Conservation (phyloP, 345 rosid genomes). For the Brassica incana region DNA sequence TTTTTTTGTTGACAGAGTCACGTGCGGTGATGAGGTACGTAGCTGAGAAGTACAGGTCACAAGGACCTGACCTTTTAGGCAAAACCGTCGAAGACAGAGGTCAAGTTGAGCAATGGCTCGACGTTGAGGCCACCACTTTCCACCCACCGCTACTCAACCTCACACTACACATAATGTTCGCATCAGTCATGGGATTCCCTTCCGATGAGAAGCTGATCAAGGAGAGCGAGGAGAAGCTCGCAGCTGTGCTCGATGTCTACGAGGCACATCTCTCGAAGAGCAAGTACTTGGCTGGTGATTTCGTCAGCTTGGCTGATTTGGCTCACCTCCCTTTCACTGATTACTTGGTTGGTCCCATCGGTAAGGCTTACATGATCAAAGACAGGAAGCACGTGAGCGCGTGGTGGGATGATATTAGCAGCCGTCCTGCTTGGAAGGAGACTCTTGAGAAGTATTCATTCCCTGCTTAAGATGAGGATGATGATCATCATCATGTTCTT, state of each 20-base stretch:
- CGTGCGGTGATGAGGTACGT: slow-evolving; percentile 69
- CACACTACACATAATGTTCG: slow-evolving; percentile 47
- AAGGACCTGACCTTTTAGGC: slow-evolving; percentile 45
- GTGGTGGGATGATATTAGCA: slow-evolving; percentile 69
- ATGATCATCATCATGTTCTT: background rate
- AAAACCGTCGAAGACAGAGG: slow-evolving; percentile 45
- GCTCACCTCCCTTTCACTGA: slow-evolving; percentile 64
- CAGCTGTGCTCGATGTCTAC: slow-evolving; percentile 53
- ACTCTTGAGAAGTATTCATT: slow-evolving; percentile 38
- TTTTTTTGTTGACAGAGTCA: slow-evolving; percentile 48
- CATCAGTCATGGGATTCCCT: slow-evolving; percentile 46
- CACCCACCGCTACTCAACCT: slow-evolving; percentile 51
- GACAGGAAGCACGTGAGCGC: slow-evolving; percentile 61
- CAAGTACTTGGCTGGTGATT: slow-evolving; percentile 70
- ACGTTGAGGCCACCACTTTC: slow-evolving; percentile 58
- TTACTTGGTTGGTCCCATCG: slow-evolving; percentile 55
- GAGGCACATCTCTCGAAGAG: slow-evolving; percentile 60
- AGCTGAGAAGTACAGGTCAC: slow-evolving; percentile 60
- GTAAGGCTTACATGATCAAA: slow-evolving; percentile 52
- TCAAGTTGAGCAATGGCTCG: slow-evolving; percentile 67
- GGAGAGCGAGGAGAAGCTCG: slow-evolving; percentile 66
- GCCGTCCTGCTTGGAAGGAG: slow-evolving; percentile 68
- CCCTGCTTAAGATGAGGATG: slow-evolving; percentile 13
- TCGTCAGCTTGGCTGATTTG: slow-evolving; percentile 68
- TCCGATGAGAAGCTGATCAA: slow-evolving; percentile 48